Base-by-base conservation (phyloP, 2,329 filamentous ascomycete genomes). In the Claviceps sp. region DNA sequence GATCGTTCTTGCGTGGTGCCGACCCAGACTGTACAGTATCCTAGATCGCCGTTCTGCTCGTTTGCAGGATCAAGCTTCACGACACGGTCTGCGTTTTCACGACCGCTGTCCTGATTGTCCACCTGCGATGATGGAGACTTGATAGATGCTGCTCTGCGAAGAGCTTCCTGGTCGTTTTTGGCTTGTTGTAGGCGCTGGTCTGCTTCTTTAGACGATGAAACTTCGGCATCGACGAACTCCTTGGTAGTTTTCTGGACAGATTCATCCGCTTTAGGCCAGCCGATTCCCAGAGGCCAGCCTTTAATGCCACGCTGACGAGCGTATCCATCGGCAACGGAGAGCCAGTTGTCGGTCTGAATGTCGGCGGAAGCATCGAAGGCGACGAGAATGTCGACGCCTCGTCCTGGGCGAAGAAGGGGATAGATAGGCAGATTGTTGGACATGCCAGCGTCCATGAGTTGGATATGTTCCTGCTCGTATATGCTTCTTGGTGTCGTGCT, bases 361-460 rank as follows among this genome's bases (percentile, higher is more conserved):
- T 98, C 93, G 20, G 90, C 90, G 1, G 88, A 95, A 3, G 89
- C 89, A 65, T 98, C 93, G 65, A 98, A 98, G 3, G 90, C 88
- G 46, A 98, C 79, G 46, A 97, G 73, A 44, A 98, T 77, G 60
- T 98, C 93, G 5, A 98, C 84, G 52, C 95, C 79, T 38, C 93
- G 79, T 2, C 90, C 91, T 0, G 89, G 89, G 11, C 93, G 82
- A 18, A 98, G 81, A 3, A 97, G 77, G 0, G 93, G 93, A 64
- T 98, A 98, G 43, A 97, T 90, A 1, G 93, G 93, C 8, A 98
- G 74, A 62, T 98, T 98, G 65, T 98, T 97, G 57, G 87, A 94
- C 93, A 98, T 98, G 49, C 93, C 93, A 1, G 93, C 90, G 66
- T 98, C 93, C 90, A 96, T 97, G 16, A 91, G 76, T 57, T 87